Percentiles rank a stretch among this genome's conserved stretches.
phyloP scores from a whole-genome alignment of 2,329 filamentous ascomycete genomes.

The Grosmannia penicillata region DNA sequence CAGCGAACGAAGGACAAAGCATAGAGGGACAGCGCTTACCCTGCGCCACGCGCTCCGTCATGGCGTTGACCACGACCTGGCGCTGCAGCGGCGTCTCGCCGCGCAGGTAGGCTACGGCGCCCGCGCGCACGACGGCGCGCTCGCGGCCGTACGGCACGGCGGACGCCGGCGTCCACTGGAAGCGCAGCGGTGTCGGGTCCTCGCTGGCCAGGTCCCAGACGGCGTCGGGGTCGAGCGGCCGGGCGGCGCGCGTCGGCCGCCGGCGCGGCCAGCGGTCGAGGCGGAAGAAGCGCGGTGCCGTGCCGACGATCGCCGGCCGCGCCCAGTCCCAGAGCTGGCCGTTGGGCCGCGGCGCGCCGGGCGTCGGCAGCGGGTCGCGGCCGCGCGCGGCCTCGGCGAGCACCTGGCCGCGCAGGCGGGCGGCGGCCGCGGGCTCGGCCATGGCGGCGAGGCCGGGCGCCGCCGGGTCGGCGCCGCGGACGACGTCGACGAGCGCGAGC shows the following conservation, averaged over 20 bases:
- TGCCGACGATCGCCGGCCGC: slow-evolving; percentile 10
- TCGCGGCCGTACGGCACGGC: slow-evolving; percentile 9
- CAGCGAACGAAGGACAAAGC: background rate
- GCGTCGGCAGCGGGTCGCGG: slow-evolving; percentile 24
- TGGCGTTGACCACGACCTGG: slow-evolving; percentile 11
- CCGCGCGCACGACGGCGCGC: slow-evolving; percentile 13
- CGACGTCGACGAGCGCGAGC: slow-evolving; percentile 14
- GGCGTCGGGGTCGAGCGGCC: background rate
- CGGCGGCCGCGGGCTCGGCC: slow-evolving; percentile 10
- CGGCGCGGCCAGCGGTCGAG: slow-evolving; percentile 33
- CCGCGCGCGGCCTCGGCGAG: slow-evolving; percentile 29
- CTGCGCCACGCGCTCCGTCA: slow-evolving; percentile 10
- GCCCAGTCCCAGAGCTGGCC: slow-evolving; percentile 22
- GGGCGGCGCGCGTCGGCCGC: slow-evolving; percentile 18
- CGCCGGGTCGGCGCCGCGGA: slow-evolving; percentile 18
- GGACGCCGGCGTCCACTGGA: slow-evolving; percentile 11
- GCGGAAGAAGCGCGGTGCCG: slow-evolving; percentile 23
- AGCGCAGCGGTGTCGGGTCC: slow-evolving; percentile 13
- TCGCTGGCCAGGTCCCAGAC: slow-evolving; percentile 15
- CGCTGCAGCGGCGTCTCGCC: slow-evolving; percentile 24
- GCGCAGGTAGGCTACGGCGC: slow-evolving; percentile 19
- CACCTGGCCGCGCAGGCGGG: slow-evolving; percentile 22
- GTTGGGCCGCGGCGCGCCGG: slow-evolving; percentile 5
- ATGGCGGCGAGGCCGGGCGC: slow-evolving; percentile 4
- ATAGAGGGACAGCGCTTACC: slow-evolving; percentile 6